phyloP scores from a whole-genome alignment of 306 rosid species.

The Rosa lucieae region DNA sequence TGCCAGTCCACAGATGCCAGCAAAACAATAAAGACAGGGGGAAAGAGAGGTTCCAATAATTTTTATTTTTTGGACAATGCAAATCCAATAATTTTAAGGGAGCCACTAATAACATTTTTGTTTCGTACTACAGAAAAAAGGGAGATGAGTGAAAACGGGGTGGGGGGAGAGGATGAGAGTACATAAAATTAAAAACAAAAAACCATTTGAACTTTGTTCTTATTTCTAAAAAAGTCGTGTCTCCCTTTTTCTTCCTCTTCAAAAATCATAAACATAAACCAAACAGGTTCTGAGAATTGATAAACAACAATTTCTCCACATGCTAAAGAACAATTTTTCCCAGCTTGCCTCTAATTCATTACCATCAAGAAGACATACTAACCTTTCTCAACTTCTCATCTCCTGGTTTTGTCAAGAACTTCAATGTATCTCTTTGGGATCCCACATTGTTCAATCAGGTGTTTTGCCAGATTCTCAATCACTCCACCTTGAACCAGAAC shows the following conservation, averaged over 20 bases:
- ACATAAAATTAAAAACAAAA: neutral
- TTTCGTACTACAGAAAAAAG: neutral
- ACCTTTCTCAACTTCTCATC: slow-evolving; percentile 28
- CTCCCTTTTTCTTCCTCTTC: neutral
- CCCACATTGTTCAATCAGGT: slow-evolving; percentile 83
- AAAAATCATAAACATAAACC: neutral
- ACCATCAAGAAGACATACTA: neutral
- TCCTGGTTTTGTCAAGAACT: slow-evolving; percentile 85
- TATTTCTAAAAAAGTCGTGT: neutral
- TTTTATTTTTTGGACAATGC: too few relatives aligned
- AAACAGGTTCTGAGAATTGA: neutral
- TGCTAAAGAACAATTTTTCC: neutral
- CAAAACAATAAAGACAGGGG: too few relatives aligned
- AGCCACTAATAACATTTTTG: neutral
- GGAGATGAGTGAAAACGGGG: neutral
- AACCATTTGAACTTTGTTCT: neutral
- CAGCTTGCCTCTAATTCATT: neutral
- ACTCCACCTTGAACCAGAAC: slow-evolving; percentile 96
- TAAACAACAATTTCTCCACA: neutral
- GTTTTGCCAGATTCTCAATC: slow-evolving; percentile 77
- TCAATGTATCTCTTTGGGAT: slow-evolving; percentile 88
- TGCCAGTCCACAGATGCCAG: too few relatives aligned
- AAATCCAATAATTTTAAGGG: neutral
- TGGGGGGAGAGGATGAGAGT: neutral
- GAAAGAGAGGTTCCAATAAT: too few relatives aligned